Evolutionary conservation across 2,329 filamentous ascomycete genomes (phyloP).

Genomic region (Dothideomycetidae sp.): DNA sequence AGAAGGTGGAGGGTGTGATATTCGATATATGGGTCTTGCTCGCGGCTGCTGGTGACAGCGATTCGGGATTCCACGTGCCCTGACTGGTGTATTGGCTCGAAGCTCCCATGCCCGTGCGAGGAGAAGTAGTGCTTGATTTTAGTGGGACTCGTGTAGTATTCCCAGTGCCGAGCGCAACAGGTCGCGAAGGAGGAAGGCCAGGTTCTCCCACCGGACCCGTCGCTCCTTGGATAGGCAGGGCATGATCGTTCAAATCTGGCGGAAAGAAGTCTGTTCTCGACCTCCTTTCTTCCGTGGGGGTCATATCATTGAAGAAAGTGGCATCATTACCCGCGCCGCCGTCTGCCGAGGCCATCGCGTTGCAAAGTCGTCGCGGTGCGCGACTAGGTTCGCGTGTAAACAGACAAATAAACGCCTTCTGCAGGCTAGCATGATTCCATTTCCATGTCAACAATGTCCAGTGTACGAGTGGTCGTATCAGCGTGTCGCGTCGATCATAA

Average conservation of each 20-base stretch:
- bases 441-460: too few species aligned
- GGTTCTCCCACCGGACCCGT: conserved; percentile 35
- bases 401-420: too few species aligned
- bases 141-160: conserved; percentile 9
- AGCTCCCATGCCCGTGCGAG: conserved; percentile 13
- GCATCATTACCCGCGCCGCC: not conserved
- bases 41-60: conserved; percentile 46
- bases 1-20: conserved; percentile 80
- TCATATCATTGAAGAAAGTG: conserved; percentile 6
- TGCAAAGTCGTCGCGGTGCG: not conserved
- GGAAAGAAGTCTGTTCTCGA: conserved; percentile 4
- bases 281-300: conserved; percentile 1
- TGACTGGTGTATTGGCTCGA: conserved; percentile 11
- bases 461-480: too few species aligned
- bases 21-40: conserved; percentile 82
- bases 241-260: conserved; percentile 5
- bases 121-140: conserved; percentile 5
- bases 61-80: conserved; percentile 12
- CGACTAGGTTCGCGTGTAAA: not conserved
- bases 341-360: not conserved
- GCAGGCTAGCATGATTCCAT: too few species aligned
- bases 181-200: conserved; percentile 34
- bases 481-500: not conserved
- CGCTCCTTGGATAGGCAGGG: conserved; percentile 12
- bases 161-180: conserved; percentile 28